Base-by-base conservation (phyloP, 108 stramenopile species). In the Parietichytrium sp. region DNA sequence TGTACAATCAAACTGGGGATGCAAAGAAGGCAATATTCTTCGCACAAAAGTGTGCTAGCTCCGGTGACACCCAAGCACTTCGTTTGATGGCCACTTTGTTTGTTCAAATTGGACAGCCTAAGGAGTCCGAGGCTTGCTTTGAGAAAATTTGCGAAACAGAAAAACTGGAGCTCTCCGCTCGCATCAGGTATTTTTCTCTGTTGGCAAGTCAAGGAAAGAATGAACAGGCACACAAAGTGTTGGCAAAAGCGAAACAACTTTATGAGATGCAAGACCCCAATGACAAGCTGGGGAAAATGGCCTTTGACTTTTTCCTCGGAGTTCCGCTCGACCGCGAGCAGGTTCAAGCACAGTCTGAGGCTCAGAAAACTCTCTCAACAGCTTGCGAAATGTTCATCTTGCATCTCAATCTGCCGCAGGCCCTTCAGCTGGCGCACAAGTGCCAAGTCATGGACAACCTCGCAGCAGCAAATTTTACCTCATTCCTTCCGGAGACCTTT, bases 21-120 rank as follows among this genome's bases (percentile, higher is more conserved):
- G 45, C 42, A 2, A 72, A 72, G 33, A 72, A 72, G 33, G 61
- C 61, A 6, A 38, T 27, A n/a, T 72, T 72, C 61, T 72, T 72
- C 20, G 61, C 61, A 42, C 10, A 72, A 23, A 72, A 72, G 20
- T n/a, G n/a, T n/a, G n/a, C n/a, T n/a, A n/a, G n/a, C n/a, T 45
- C 38, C 20, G 42, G 38, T 23, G 61, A 72, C 38, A 33, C 61
- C 38, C 61, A 72, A 20, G 61, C 61, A 6, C 16, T 72, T n/a
- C 61, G 36, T 20, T 45, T 72, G 61, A 33, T 72, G 10, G 61
- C 61, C 13, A n/a, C 61, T n/a, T 42, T 72, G 10, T 42, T 45
- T 0, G 61, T 45, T 10, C 20, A n/a, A 0, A 20, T 15, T 27
- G 33, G 42, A 16, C 38, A 33, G 23, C 1, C 20, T 6, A 38